These are phyloP conservation scores for Tarenaya hassleriana DNA, from an alignment of 345 rosid genomes.

Conservation along the genomic window DNA sequence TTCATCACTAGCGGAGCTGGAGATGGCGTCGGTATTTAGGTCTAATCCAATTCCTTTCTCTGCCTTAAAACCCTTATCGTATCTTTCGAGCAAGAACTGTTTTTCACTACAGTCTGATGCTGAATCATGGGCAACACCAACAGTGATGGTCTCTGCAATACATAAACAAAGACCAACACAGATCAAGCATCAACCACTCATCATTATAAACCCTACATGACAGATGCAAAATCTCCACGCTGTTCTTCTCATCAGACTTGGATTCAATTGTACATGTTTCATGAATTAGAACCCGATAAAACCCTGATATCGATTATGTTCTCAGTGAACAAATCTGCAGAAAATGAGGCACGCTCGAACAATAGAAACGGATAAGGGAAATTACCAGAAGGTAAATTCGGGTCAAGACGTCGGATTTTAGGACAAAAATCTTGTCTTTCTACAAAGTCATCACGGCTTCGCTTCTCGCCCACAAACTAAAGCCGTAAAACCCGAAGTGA, in stretches of 20 bases:
- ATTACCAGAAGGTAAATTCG: slow-evolving; percentile 16
- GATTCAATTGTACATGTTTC: slow-evolving; percentile 2
- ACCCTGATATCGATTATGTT: slow-evolving; percentile 12
- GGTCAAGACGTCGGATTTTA: slow-evolving; percentile 16
- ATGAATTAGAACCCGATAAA: background rate
- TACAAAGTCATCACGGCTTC: slow-evolving; percentile 23
- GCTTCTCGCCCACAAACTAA: slow-evolving; percentile 30
- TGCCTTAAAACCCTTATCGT: slow-evolving; percentile 21
- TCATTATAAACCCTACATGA: no score
- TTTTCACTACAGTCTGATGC: background rate
- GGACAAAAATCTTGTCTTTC: slow-evolving; percentile 20
- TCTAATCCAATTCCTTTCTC: slow-evolving; percentile 39
- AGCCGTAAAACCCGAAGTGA: slow-evolving; percentile 5
- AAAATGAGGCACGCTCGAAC: background rate
- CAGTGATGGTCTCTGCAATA: slow-evolving; percentile 16
- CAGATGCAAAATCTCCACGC: slow-evolving; percentile 4
- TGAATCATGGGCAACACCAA: background rate
- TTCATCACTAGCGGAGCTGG: slow-evolving; percentile 43
- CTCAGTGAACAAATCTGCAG: background rate
- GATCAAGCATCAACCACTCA: background rate
- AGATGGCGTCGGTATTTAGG: slow-evolving; percentile 45
- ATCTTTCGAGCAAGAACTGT: slow-evolving; percentile 19
- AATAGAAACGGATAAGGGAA: background rate
- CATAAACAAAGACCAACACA: background rate
- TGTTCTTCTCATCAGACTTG: background rate